Base-by-base conservation (phyloP, 75 land plant species). In the Selaginella moellendorffii region DNA sequence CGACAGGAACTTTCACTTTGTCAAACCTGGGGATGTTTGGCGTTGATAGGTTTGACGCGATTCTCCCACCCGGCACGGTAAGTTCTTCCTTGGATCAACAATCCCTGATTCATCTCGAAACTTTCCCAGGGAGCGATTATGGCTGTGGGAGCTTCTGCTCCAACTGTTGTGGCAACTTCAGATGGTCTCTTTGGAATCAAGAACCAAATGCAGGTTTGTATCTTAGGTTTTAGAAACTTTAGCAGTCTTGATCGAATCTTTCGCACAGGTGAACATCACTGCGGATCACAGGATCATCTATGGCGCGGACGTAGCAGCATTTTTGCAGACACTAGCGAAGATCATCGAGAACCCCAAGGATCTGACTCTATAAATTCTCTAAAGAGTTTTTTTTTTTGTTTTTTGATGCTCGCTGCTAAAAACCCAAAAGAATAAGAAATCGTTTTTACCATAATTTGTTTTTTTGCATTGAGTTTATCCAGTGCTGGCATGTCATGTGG, bases 201-300 rank as follows among this genome's bases (percentile, higher is more conserved):
- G 68, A 84, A 62, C 60, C 91, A 87, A 66, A 87, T 87, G 91
- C 90, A 86, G 90, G 90, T 86, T 12, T 12, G 18, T 1, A 1
- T 31, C 18, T 62, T 36, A 36, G 46, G 14, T 36, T 36, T 36
- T n/a, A n/a, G n/a, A n/a, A n/a, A n/a, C n/a, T n/a, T n/a, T n/a
- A n/a, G n/a, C n/a, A n/a, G n/a, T n/a, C n/a, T n/a, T n/a, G n/a
- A n/a, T n/a, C n/a, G n/a, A n/a, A n/a, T n/a, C n/a, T n/a, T n/a
- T n/a, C n/a, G n/a, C n/a, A n/a, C 80, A 86, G 90, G 87, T 86
- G 65, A 86, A 86, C 79, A 84, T 86, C 17, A 86, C 90, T 25
- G 90, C 90, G 28, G 90, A 86, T 67, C 90, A 86, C 66, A 82
- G 90, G n/a, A 79, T 86, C 0, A 83, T 86, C 18, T 86, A 86